phyloP scores from a whole-genome alignment of 768 basidiomycete species.

The Russula dissimulans region DNA sequence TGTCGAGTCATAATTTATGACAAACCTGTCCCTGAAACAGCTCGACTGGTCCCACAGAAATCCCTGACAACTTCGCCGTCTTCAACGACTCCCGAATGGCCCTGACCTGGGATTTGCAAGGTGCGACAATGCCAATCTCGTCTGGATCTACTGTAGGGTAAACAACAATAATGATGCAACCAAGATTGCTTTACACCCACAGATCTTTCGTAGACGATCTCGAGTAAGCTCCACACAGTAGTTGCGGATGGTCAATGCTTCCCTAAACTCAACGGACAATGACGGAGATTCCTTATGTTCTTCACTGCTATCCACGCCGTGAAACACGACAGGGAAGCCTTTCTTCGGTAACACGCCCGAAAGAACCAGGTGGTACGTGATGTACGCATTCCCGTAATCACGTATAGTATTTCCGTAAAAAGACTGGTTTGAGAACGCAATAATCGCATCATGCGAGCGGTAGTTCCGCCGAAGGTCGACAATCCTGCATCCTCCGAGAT shows the following conservation, averaged over 20 bases:
- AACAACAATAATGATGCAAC: not conserved
- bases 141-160: slow-evolving; percentile 17
- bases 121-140: slow-evolving; percentile 33
- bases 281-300: slow-evolving; percentile 26
- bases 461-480: slow-evolving; percentile 14
- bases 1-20: not conserved
- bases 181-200: slow-evolving; percentile 20
- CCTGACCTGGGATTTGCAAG: slow-evolving; percentile 31
- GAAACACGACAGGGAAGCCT: slow-evolving; percentile 29
- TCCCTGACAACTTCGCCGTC: slow-evolving; percentile 3
- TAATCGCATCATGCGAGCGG: slow-evolving; percentile 30
- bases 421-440: slow-evolving; percentile 46
- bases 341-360: slow-evolving; percentile 25
- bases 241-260: slow-evolving; percentile 28
- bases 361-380: slow-evolving; percentile 23
- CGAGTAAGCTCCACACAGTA: slow-evolving; percentile 26
- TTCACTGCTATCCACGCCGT: slow-evolving; percentile 29
- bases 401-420: slow-evolving; percentile 32
- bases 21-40: slow-evolving; percentile 35
- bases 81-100: slow-evolving; percentile 27
- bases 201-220: slow-evolving; percentile 24
- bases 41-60: slow-evolving; percentile 33
- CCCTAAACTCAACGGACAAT: slow-evolving; percentile 33
- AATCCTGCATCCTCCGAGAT: slow-evolving; percentile 15
- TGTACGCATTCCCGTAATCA: slow-evolving; percentile 22